Evolutionary conservation across 2,329 filamentous ascomycete species (phyloP).

Genomic region (Diaporthe nobilis): DNA sequence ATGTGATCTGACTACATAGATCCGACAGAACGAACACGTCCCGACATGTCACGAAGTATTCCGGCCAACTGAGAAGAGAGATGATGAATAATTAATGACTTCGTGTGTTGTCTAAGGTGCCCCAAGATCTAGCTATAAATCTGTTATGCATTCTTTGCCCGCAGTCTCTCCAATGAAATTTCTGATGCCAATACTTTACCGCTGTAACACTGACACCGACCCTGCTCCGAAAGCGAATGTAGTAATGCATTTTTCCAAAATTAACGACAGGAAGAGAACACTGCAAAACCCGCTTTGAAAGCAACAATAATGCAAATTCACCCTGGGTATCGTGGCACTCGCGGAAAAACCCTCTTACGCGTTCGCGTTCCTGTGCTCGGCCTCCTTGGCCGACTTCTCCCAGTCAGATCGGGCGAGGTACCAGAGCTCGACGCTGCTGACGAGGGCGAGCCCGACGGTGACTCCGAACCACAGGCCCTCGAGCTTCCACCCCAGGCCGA

Average conservation of each 20-base stretch:
- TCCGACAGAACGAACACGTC: background rate
- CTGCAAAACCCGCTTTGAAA: background rate
- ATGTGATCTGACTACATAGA: background rate
- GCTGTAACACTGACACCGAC: background rate
- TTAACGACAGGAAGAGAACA: background rate
- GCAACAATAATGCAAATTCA: background rate
- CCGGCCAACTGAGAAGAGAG: background rate
- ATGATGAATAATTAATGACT: background rate
- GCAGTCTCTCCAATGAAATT: background rate
- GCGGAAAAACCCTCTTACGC: conserved; percentile 51
- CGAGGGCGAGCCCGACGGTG: conserved; percentile 77
- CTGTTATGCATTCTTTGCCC: conserved; percentile 2
- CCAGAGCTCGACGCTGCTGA: conserved; percentile 66
- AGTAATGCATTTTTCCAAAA: background rate
- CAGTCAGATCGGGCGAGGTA: conserved; percentile 68
- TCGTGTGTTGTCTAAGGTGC: background rate
- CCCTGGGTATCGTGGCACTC: conserved; percentile 4
- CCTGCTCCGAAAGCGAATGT: conserved; percentile 8
- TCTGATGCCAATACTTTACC: background rate
- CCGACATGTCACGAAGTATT: too few species aligned
- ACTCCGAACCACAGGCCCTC: conserved; percentile 87
- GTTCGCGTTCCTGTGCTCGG: conserved; percentile 64
- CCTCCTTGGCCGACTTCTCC: conserved; percentile 67
- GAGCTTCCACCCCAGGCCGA: conserved; percentile 82
- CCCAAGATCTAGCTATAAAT: background rate